Evolutionary conservation across 129 eudicot species (phyloP), one percentile per base, ranked within the genome.

Genomic region (Tagetes erecta): DNA sequence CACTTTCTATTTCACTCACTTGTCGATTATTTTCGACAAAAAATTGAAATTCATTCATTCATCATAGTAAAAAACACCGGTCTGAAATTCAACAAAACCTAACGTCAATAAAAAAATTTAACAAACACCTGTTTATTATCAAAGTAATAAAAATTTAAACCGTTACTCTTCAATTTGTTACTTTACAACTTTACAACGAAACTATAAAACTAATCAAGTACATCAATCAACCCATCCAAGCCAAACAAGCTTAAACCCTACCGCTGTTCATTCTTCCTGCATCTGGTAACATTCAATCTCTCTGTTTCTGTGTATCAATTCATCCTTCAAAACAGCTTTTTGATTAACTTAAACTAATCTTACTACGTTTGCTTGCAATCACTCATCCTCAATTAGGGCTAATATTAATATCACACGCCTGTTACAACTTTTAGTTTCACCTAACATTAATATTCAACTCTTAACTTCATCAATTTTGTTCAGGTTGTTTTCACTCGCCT

Each of bases 211-310:
- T 20, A 42, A 42, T 42, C 46, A 55, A 46, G 5, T 5, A 42
- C 4, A 9, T 8, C 12, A 8, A 70, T 71, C 76, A 71, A 57
- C 68, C 76, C 76, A 58, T 30, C 55, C 9, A 8, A 69, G 49
- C 34, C 75, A 35, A 31, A 31, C 37, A 76, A 44, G 45, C 76
- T 69, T 77, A 69, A 77, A 77, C 76, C 81, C 81, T 77, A 75
- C 62, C 76, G 70, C 63, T 77, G 42, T 68, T 60, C 64, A 47
- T 13, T 63, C 63, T 10, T 62, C 71, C 8, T 30, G 66, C 76
- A 27, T 58, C 56, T 34, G 68, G 68, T 58, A 58, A 72, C 57
- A 31, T 42, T 41, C 41, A 8, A n/a, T 3, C 62, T 42, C 2
- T 42, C 7, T 56, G 10, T 38, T 35, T 67, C 8, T 9, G 55